A percentile compares a stretch with the other conserved stretches of the same genome.
Evolutionary conservation across 257 asterid species (phyloP).

Genomic region (Solanum chmielewskii): DNA sequence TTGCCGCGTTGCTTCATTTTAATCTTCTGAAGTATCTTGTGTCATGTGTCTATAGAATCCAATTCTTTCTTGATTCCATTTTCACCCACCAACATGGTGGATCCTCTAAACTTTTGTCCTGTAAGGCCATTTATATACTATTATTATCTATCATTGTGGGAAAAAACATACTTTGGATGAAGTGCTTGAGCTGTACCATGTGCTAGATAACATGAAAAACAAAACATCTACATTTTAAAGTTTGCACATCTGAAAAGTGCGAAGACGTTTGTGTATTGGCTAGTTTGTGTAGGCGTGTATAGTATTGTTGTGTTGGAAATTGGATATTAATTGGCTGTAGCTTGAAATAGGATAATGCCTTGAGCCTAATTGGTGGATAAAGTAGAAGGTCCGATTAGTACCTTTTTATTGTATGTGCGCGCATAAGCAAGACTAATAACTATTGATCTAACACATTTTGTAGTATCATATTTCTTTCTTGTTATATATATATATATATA

Average conservation of each 20-base stretch:
- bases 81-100: neutral
- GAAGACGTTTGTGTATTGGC: neutral
- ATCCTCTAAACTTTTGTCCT: neutral
- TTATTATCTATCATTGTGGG: neutral
- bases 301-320: neutral
- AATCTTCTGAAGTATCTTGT: neutral
- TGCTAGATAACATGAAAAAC: neutral
- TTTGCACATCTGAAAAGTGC: neutral
- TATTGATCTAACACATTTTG: neutral
- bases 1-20: neutral
- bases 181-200: constrained; percentile 3
- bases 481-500: no score
- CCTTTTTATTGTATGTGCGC: neutral
- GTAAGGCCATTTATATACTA: neutral
- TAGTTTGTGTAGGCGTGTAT: neutral
- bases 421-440: neutral
- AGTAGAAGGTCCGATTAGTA: neutral
- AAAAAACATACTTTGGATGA: neutral
- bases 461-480: neutral
- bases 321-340: neutral
- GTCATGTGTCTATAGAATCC: neutral
- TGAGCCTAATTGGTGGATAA: neutral
- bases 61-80: neutral
- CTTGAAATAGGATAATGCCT: neutral
- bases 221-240: neutral